These are phyloP conservation scores for Tricholoma sp. DNA, from an alignment of 768 basidiomycete genomes.

Conservation along the genomic window DNA sequence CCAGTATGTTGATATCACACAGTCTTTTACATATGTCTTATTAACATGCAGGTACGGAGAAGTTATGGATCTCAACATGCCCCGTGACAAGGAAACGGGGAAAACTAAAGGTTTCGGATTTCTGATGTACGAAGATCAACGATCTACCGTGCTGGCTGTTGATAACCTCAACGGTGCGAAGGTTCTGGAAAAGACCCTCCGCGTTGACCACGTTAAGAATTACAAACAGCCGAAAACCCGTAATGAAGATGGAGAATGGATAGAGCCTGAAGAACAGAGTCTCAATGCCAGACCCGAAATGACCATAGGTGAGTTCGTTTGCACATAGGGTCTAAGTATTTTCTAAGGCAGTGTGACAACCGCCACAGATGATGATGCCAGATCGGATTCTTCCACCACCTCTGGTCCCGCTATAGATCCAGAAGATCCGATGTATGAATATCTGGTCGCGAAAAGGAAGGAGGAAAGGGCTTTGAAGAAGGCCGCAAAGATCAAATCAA, in stretches of 20 bases:
- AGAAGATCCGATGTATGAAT: conserved; percentile 98
- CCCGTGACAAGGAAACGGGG: conserved; percentile 89
- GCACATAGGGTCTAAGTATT: background rate
- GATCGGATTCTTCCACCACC: conserved; percentile 62
- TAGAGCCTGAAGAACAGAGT: conserved; percentile 79
- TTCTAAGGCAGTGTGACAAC: background rate
- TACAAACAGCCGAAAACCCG: conserved; percentile 85
- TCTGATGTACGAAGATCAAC: conserved; percentile 98
- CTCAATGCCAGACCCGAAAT: conserved; percentile 82
- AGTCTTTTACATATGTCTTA: conserved; percentile 1
- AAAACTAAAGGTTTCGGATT: conserved; percentile 92
- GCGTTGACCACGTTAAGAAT: conserved; percentile 89
- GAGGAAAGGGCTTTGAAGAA: conserved; percentile 70
- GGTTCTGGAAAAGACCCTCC: conserved; percentile 78
- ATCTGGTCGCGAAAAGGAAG: conserved; percentile 68
- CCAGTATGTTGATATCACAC: conserved; percentile 49
- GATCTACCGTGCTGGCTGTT: conserved; percentile 92
- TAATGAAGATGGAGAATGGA: conserved; percentile 79
- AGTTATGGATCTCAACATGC: conserved; percentile 90
- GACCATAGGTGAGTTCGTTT: conserved; percentile 46
- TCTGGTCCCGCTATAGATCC: conserved; percentile 75
- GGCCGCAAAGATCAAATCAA: conserved; percentile 54
- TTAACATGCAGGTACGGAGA: conserved; percentile 80
- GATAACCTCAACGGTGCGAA: conserved; percentile 97
- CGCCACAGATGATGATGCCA: conserved; percentile 41